A percentile compares a stretch with the other conserved stretches of the same genome.
Conservation (phyloP, 2,329 filamentous ascomycete species). For the Fusarium sp. region DNA sequence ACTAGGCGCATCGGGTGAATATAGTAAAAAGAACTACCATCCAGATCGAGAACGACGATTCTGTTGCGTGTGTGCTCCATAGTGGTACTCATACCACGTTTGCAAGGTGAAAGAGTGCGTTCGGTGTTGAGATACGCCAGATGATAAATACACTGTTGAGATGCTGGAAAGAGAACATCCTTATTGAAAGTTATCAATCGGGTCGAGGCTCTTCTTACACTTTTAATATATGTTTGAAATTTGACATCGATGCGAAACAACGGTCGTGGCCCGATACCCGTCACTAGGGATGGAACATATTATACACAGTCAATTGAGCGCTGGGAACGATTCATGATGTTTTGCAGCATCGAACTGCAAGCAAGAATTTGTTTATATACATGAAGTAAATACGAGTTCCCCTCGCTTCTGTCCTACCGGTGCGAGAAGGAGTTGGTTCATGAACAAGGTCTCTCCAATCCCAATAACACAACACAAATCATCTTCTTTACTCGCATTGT, state of each 20-base stretch:
- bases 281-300: background rate
- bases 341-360: background rate
- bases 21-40: too few species aligned
- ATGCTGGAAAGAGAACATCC: too few species aligned
- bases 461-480: background rate
- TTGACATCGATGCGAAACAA: background rate
- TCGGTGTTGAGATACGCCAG: too few species aligned
- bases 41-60: too few species aligned
- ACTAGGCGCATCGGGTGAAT: too few species aligned
- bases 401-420: background rate
- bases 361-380: constrained; percentile 25
- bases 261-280: background rate
- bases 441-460: constrained; percentile 9
- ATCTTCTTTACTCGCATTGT: constrained; percentile 32
- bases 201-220: too few species aligned
- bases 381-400: constrained; percentile 17
- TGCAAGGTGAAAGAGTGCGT: too few species aligned
- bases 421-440: constrained; percentile 45
- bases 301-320: background rate
- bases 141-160: too few species aligned
- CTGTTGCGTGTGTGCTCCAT: too few species aligned
- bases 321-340: background rate
- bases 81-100: too few species aligned
- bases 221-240: too few species aligned
- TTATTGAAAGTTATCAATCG: too few species aligned